Evolutionary conservation across 164 flowering plant genomes (phyloP), one percentile per base, ranked within the genome.

Genomic region (Macadamia integrifolia): DNA sequence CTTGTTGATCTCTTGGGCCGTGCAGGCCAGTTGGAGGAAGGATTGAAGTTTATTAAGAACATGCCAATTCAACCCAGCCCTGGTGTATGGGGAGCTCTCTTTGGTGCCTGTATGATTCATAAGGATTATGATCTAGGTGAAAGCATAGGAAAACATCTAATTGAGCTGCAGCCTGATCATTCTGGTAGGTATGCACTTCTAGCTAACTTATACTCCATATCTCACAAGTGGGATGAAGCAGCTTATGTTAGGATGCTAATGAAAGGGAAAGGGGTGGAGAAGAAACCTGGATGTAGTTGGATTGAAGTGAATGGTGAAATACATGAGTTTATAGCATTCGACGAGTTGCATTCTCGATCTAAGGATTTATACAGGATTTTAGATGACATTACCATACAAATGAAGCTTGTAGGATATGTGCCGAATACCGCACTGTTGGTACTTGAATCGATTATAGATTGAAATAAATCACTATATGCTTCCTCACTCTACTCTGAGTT

Each of bases 271-370:
- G 15, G 57, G 18, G 18, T 65, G 30, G 49, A 3, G 31, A 65
- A 65, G 55, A 11, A 30, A 65, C 67, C 67, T 1, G 67, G 67
- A 23, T 52, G 59, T n/a, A 65, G 67, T 15, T 65, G 57, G n/a
- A 53, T 65, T 18, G 60, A 65, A 65, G 49, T 65, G 46, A 55
- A 65, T 53, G 67, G 68, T 6, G 68, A 30, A 11, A 58, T 66
- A 32, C 61, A 55, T 10, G n/a, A 66, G 50, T 66, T 66, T 23
- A 31, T 56, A 35, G 61, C 23, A 17, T 56, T 56, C 18, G 61
- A 66, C 6, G 55, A n/a, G 43, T 9, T 60, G 4, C 68, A 66
- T 56, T 56, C 52, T 9, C 11, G 59, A 35, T 52, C 35, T 58
- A 56, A 52, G 18, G n/a, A 52, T 13, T 11, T 52, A 3, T 52